phyloP scores from a whole-genome alignment of 1,284 basidiomycete genomes.

The Ceratobasidium sp. region DNA sequence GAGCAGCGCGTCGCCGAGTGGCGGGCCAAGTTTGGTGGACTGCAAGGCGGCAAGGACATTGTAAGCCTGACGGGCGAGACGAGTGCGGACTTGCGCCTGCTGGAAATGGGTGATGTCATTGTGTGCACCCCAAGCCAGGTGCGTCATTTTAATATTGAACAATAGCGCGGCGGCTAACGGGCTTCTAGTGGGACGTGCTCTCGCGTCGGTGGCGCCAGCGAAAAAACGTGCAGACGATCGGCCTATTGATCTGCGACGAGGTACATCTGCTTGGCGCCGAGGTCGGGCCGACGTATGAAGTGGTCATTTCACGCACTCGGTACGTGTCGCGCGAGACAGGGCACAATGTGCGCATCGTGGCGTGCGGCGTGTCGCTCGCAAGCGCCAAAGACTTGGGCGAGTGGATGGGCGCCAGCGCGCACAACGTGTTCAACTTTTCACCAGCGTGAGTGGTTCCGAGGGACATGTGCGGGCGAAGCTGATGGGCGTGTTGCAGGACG shows the following conservation, averaged over 20 bases:
- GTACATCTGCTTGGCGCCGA: slow-evolving; percentile 91
- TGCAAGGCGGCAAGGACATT: slow-evolving; percentile 93
- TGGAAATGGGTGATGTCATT: slow-evolving; percentile 92
- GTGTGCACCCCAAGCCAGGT: slow-evolving; percentile 92
- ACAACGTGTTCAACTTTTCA: slow-evolving; percentile 98
- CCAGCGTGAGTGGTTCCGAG: slow-evolving; percentile 70
- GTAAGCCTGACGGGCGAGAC: slow-evolving; percentile 94
- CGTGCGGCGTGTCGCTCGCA: slow-evolving; percentile 94
- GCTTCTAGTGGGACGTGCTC: slow-evolving; percentile 90
- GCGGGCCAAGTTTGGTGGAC: slow-evolving; percentile 83
- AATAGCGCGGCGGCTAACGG: slow-evolving; percentile 46
- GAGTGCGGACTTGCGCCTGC: slow-evolving; percentile 89
- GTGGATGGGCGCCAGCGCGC: slow-evolving; percentile 95
- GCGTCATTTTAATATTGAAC: slow-evolving; percentile 51
- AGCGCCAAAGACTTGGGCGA: slow-evolving; percentile 97
- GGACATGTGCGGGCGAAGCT: slow-evolving; percentile 6
- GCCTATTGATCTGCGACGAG: slow-evolving; percentile 94
- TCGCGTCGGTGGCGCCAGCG: slow-evolving; percentile 96
- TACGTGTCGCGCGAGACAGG: slow-evolving; percentile 97
- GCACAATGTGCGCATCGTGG: slow-evolving; percentile 91
- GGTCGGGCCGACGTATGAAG: slow-evolving; percentile 95
- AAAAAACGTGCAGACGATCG: slow-evolving; percentile 96
- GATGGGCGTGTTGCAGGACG: slow-evolving; percentile 66
- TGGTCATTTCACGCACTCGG: slow-evolving; percentile 92
- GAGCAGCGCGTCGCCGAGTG: slow-evolving; percentile 91